phyloP scores from a whole-genome alignment of 306 rosid genomes.

The Cucurbita argyrosperma region DNA sequence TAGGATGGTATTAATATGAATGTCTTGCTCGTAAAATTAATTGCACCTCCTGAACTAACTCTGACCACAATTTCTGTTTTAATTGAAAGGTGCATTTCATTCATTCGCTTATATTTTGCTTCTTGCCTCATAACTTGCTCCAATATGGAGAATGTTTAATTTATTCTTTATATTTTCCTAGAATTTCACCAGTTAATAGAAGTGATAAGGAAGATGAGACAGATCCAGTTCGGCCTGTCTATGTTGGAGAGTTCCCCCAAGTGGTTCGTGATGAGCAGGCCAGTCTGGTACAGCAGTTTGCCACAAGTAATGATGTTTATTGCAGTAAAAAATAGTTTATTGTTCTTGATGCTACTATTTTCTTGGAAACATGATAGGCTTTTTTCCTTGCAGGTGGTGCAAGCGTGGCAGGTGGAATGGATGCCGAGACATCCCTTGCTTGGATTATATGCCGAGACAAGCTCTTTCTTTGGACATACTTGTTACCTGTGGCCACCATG shows the following conservation, averaged over 20 bases:
- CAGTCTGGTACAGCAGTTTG: constrained; percentile 34
- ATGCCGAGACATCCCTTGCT: constrained; percentile 53
- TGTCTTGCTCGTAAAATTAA: background rate
- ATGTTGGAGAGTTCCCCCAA: constrained; percentile 77
- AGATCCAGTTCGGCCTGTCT: constrained; percentile 57
- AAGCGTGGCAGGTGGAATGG: constrained; percentile 58
- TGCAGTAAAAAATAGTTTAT: background rate
- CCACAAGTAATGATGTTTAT: constrained; percentile 26
- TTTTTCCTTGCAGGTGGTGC: constrained; percentile 37
- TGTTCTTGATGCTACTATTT: background rate
- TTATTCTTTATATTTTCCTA: constrained; percentile 10
- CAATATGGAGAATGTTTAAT: background rate
- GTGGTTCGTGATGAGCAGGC: constrained; percentile 61
- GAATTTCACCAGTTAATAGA: constrained; percentile 49
- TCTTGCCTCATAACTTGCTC: background rate
- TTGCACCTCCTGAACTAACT: background rate
- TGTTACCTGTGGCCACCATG: constrained; percentile 37
- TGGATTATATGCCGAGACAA: constrained; percentile 67
- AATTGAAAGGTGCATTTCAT: background rate
- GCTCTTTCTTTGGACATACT: constrained; percentile 67
- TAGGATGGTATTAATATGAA: background rate
- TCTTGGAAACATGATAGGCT: background rate
- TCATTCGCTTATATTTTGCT: background rate
- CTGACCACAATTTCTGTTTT: background rate
- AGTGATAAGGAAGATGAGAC: constrained; percentile 36